These are phyloP conservation scores for Mycocentrospora acerina DNA, from an alignment of 2,329 filamentous ascomycete genomes.

Conservation along the genomic window DNA sequence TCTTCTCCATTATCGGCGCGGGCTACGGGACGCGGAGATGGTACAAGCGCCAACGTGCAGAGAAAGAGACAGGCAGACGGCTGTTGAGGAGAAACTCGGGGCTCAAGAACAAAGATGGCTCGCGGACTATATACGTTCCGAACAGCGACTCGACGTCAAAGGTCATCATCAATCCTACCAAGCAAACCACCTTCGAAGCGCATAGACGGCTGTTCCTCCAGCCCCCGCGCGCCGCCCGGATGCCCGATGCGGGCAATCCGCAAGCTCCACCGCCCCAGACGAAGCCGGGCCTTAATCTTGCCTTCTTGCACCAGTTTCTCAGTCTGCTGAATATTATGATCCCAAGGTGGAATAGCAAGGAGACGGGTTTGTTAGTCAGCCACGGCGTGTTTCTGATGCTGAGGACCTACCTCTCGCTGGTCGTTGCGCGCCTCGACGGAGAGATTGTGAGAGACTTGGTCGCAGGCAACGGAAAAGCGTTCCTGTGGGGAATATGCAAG, in stretches of 20 bases:
- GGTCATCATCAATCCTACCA: conserved; percentile 87
- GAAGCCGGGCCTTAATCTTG: conserved; percentile 91
- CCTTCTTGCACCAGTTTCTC: conserved; percentile 94
- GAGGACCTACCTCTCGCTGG: conserved; percentile 87
- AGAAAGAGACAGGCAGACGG: conserved; percentile 79
- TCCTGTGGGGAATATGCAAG: conserved; percentile 86
- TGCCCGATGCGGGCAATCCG: conserved; percentile 63
- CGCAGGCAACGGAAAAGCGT: conserved; percentile 86
- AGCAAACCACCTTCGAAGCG: conserved; percentile 92
- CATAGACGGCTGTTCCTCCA: conserved; percentile 91
- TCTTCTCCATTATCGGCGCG: conserved; percentile 74
- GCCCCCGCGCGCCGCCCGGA: conserved; percentile 78
- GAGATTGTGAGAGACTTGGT: conserved; percentile 95
- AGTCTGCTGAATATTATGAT: conserved; percentile 98
- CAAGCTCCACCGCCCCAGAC: conserved; percentile 84
- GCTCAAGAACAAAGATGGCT: conserved; percentile 90
- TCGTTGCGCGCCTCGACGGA: conserved; percentile 90
- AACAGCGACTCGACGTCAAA: conserved; percentile 86
- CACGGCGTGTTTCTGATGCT: conserved; percentile 89
- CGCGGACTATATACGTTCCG: conserved; percentile 90
- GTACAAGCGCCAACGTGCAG: conserved; percentile 72
- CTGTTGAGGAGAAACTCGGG: conserved; percentile 90
- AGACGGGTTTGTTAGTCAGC: conserved; percentile 84
- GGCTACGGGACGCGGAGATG: conserved; percentile 77
- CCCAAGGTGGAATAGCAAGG: conserved; percentile 91